Percentiles rank a stretch among this genome's conserved stretches.
Conservation (phyloP, 352 stramenopile genomes). For the Plasmopara halstedii region DNA sequence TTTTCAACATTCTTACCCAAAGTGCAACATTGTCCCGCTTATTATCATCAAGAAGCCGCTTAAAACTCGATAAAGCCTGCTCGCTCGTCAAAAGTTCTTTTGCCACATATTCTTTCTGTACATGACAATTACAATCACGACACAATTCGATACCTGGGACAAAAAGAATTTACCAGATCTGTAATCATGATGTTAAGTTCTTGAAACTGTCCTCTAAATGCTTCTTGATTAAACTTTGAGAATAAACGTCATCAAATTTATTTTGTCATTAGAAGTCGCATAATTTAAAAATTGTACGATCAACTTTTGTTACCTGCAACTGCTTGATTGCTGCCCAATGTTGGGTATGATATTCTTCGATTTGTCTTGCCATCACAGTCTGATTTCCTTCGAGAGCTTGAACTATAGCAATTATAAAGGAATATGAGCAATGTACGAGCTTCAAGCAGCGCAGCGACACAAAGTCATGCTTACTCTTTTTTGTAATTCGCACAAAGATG, state of each 20-base stretch:
- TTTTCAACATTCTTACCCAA: slow-evolving; percentile 21
- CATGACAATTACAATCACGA: not conserved
- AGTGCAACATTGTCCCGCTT: slow-evolving; percentile 45
- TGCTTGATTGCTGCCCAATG: slow-evolving; percentile 30
- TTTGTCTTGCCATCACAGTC: slow-evolving; percentile 36
- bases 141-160: not conserved
- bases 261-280: not conserved
- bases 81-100: slow-evolving; percentile 27
- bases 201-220: slow-evolving; percentile 36
- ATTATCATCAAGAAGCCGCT: slow-evolving; percentile 29
- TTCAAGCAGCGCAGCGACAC: not conserved
- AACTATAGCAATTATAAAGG: slow-evolving; percentile 21
- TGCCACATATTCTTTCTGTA: slow-evolving; percentile 31
- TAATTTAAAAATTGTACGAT: not conserved
- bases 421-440: not conserved
- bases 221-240: slow-evolving; percentile 38
- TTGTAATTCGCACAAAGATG: slow-evolving; percentile 80
- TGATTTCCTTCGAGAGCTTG: slow-evolving; percentile 70
- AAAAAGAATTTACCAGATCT: slow-evolving; percentile 28
- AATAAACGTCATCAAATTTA: slow-evolving; percentile 4
- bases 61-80: slow-evolving; percentile 24
- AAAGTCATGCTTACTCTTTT: slow-evolving; percentile 49
- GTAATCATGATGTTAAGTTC: slow-evolving; percentile 44
- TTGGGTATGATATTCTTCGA: slow-evolving; percentile 52
- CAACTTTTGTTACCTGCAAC: slow-evolving; percentile 24